Base-by-base conservation (phyloP, 2,329 filamentous ascomycete genomes). In the Shiraia sp. region DNA sequence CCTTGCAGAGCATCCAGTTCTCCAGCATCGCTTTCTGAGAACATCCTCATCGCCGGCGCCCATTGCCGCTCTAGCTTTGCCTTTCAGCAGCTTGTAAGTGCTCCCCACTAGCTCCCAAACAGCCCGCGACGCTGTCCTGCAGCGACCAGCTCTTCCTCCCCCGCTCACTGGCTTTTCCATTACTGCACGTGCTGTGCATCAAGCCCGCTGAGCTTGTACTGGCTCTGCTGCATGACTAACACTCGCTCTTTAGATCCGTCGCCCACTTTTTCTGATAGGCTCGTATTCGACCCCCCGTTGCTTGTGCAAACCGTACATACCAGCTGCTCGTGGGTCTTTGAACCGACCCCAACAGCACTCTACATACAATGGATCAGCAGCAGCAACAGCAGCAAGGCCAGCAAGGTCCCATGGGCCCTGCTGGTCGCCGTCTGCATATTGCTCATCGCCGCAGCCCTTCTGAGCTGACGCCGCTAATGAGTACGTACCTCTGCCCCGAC, bases 381-480 rank as follows among this genome's bases (percentile, higher is more conserved):
- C 80, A 80, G 61, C 75, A 78, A 49, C n/a, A n/a, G n/a, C n/a
- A n/a, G n/a, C n/a, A n/a, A n/a, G 50, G 49, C 63, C 73, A 74
- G 58, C 71, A 85, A 72, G 80, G 68, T 48, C 71, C 72, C 33
- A 71, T 73, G 64, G 90, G 90, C 60, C 88, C 89, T 64, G 75
- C 86, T 69, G 90, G 90, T 67, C 90, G 92, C 69, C 87, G 91
- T 71, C 83, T 97, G 71, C 91, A 97, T 77, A 96, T 97, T 75
- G 92, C 92, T 66, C 92, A 97, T 78, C 87, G 92, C 69, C 86
- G 92, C 74, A 96, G 90, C 76, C 93, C 92, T 55, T 97, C 93
- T 59, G 93, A 97, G 80, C 80, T 97, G 73, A 97, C 92, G 45
- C 93, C 92, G 54, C 78, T 97, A 73, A 95, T 97, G 88, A 95